Conservation (phyloP, 169 alveolate species). For the Plasmodium relictum region DNA sequence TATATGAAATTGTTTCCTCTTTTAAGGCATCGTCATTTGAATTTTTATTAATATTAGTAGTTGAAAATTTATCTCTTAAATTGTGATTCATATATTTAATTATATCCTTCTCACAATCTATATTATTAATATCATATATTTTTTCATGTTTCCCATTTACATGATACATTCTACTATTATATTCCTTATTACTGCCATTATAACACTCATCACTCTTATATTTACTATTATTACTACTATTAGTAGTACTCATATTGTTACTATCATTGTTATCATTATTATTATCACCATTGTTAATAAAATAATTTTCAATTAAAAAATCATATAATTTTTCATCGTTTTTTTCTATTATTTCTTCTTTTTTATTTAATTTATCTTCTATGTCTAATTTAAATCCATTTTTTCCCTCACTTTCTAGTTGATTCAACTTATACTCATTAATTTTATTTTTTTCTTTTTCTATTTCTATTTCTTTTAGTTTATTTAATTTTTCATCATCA, state of each 20-base stretch:
- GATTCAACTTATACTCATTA: neutral
- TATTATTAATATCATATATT: neutral
- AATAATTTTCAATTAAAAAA: constrained; percentile 15
- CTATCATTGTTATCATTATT: neutral
- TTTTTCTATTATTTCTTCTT: neutral
- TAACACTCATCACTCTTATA: neutral
- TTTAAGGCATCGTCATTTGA: neutral
- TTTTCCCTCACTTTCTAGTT: neutral
- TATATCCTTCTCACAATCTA: neutral
- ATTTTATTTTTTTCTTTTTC: neutral
- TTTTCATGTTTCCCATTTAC: neutral
- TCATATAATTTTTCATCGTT: neutral
- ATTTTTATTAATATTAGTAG: constrained; percentile 10
- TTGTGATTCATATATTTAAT: neutral
- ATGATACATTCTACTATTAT: neutral
- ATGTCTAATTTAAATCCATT: neutral
- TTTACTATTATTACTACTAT: neutral
- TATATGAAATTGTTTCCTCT: neutral
- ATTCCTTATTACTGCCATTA: neutral
- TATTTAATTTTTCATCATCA: neutral
- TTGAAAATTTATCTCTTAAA: neutral
- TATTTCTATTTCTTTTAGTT: neutral
- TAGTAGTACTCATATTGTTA: neutral
- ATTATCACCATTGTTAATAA: neutral
- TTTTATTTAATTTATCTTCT: neutral